Evolutionary conservation across 495 filamentous ascomycete genomes (phyloP).

Genomic region (Daldinia loculata): DNA sequence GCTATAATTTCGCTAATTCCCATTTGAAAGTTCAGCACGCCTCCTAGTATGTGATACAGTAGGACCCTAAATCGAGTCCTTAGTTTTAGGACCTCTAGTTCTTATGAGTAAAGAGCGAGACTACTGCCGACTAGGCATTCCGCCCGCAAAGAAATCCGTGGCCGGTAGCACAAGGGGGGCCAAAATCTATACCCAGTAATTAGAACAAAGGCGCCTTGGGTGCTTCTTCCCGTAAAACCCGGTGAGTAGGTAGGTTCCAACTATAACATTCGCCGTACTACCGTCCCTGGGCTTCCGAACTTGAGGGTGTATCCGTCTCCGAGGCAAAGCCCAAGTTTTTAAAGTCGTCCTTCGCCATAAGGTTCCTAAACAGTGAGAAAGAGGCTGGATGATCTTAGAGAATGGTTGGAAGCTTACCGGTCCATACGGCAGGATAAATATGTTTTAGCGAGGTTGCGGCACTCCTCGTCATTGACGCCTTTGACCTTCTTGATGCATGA

Average conservation of each 20-base stretch:
- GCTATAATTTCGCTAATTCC: neutral
- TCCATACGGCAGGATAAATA: slow-evolving; percentile 97
- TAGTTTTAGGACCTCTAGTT: neutral
- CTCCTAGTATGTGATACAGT: neutral
- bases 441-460: slow-evolving; percentile 82
- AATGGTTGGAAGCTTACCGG: slow-evolving; percentile 62
- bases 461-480: slow-evolving; percentile 86
- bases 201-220: too few relatives aligned
- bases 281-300: slow-evolving; percentile 23
- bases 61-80: neutral
- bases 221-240: neutral
- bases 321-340: slow-evolving; percentile 88
- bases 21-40: neutral
- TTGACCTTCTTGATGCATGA: slow-evolving; percentile 80
- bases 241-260: neutral
- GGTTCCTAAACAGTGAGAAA: slow-evolving; percentile 66
- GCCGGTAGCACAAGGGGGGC: neutral
- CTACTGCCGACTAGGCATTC: neutral
- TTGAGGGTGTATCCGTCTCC: slow-evolving; percentile 47
- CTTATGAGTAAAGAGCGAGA: neutral
- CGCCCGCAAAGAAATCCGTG: neutral
- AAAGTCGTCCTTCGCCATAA: slow-evolving; percentile 95
- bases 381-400: neutral
- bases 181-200: too few relatives aligned
- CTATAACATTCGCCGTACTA: too few relatives aligned